Percentiles rank a stretch among this genome's conserved stretches.
These are phyloP conservation scores for Lunularia cruciata DNA, from an alignment of 225 moss, liverwort and hornwort genomes.

Conservation along the genomic window DNA sequence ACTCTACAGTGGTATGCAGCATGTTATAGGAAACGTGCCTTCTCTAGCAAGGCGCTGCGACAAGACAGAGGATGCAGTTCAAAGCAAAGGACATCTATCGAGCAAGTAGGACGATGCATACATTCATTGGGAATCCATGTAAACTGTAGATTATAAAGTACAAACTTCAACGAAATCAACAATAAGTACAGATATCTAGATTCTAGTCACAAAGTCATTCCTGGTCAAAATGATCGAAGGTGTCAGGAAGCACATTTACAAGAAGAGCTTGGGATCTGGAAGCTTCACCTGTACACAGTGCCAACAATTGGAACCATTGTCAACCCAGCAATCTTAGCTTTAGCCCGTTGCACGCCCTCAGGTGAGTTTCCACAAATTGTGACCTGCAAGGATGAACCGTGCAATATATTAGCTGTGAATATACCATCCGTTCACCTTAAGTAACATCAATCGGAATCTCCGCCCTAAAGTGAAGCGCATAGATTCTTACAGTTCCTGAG, in stretches of 20 bases:
- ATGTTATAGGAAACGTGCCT: no score
- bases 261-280: not conserved
- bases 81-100: no score
- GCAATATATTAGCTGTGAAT: not conserved
- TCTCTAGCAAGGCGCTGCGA: no score
- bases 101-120: no score
- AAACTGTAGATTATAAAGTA: no score
- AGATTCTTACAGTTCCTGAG: conserved; percentile 64
- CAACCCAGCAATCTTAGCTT: conserved; percentile 67
- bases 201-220: not conserved
- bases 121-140: no score
- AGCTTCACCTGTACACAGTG: conserved; percentile 73
- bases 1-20: no score
- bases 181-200: no score
- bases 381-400: conserved; percentile 50
- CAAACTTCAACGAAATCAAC: no score
- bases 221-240: not conserved
- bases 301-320: conserved; percentile 81
- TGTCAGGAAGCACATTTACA: not conserved
- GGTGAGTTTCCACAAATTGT: conserved; percentile 70
- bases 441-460: not conserved
- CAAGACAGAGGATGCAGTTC: no score
- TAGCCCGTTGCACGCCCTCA: conserved; percentile 63
- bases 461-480: not conserved
- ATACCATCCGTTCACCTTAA: not conserved